A percentile compares a stretch with the other conserved stretches of the same genome.
Evolutionary conservation across 441 rosid species (phyloP).

Genomic region (Bocquillonia castaneifolia): DNA sequence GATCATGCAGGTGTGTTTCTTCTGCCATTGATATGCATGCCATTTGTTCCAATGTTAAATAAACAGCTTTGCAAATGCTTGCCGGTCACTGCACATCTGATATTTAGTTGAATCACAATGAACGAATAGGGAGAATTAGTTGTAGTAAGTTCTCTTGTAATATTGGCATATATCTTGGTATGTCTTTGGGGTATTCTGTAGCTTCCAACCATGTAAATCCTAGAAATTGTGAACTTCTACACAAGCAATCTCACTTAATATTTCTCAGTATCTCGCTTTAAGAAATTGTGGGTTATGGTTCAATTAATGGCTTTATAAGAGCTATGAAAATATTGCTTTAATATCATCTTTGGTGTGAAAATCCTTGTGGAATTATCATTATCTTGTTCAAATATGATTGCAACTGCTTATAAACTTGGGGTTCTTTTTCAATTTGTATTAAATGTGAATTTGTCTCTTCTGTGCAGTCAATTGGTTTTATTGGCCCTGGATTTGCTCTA

Average conservation of each 20-base stretch:
- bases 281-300: background rate
- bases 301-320: background rate
- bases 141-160: background rate
- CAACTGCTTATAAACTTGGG: background rate
- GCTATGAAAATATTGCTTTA: background rate
- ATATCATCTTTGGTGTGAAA: background rate
- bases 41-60: background rate
- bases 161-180: background rate
- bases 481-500: slow-evolving; percentile 78
- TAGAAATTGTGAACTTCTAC: background rate
- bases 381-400: background rate
- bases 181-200: background rate
- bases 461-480: slow-evolving; percentile 82
- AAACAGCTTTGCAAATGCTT: background rate
- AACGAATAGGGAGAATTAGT: background rate
- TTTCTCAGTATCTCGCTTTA: background rate
- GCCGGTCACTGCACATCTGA: background rate
- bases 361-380: background rate
- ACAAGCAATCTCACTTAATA: background rate
- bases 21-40: background rate
- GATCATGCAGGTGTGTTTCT: slow-evolving; percentile 75
- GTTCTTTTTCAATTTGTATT: background rate
- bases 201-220: background rate
- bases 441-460: slow-evolving; percentile 21
- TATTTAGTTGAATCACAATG: background rate